A percentile compares a stretch with the other conserved stretches of the same genome.
phyloP scores from a whole-genome alignment of 2,329 filamentous ascomycete species.

The Xylariomycetidae sp. region DNA sequence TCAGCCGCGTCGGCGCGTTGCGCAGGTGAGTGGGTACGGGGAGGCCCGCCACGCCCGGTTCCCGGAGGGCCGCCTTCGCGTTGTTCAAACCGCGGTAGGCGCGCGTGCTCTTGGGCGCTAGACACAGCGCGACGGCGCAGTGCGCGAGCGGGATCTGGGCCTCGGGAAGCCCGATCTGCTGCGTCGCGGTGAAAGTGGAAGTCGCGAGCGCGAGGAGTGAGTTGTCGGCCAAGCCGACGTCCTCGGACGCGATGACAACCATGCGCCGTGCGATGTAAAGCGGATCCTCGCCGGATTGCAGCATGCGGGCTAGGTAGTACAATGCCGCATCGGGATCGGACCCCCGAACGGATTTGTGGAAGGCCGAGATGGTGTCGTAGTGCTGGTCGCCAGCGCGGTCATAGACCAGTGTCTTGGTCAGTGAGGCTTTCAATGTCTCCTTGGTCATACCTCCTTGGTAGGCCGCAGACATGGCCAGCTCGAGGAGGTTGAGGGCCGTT shows the following conservation, averaged over 20 bases:
- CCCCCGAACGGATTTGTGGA: constrained; percentile 92
- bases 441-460: constrained; percentile 61
- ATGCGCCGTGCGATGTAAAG: constrained; percentile 88
- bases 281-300: constrained; percentile 90
- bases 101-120: constrained; percentile 81
- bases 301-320: constrained; percentile 94
- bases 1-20: constrained; percentile 86
- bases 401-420: constrained; percentile 92
- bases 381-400: constrained; percentile 94
- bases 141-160: constrained; percentile 90
- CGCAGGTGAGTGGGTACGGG: constrained; percentile 83
- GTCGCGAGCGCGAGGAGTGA: constrained; percentile 78
- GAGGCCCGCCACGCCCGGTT: constrained; percentile 76
- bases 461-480: constrained; percentile 78
- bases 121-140: constrained; percentile 72
- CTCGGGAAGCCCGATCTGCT: constrained; percentile 94
- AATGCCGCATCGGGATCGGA: constrained; percentile 81
- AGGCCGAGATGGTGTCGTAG: constrained; percentile 95
- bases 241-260: constrained; percentile 91
- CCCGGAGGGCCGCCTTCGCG: constrained; percentile 71
- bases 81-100: constrained; percentile 80
- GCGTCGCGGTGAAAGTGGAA: constrained; percentile 77
- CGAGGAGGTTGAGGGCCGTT: constrained; percentile 86
- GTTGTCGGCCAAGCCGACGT: constrained; percentile 87
- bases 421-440: constrained; percentile 70